Base-by-base conservation (phyloP, 805 yeast genomes). In the Teunomyces stri region DNA sequence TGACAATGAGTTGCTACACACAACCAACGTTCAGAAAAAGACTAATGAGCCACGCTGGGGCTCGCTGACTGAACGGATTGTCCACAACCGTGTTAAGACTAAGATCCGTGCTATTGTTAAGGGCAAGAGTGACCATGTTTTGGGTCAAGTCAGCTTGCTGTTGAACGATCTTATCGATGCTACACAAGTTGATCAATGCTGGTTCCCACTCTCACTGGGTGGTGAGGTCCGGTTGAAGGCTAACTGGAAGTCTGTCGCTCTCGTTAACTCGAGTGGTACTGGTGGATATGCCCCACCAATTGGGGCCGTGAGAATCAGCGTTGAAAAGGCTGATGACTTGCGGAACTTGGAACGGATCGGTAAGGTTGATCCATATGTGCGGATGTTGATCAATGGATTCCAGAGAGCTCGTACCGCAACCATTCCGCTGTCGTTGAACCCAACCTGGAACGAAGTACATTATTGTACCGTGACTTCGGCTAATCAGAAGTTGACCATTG, bases 231-330 rank as follows among this genome's bases (percentile, higher is more conserved):
- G 82, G 54, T 62, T 94, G 47, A 67, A 78, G 4, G 81, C 94
- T 25, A 68, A 72, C 45, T 94, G 97, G 97, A 89, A 85, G 66
- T 92, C 98, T 6, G 96, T 91, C 44, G 81, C 77, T 25, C 68
- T 92, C 59, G 66, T 75, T 18, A 81, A 83, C 44, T 86, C 85
- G 13, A 67, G 82, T 34, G 88, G 89, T 51, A 69, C 87, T 18
- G 81, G 84, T 55, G 94, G 92, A 44, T 92, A 90, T 69, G 81
- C 89, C n/a, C 89, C 89, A 48, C 99, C 99, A 43, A 85, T 92
- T 62, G 99, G 99, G 62, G 92, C 87, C 29, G 77, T 91, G 5
- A 82, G 97, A 60, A 74, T 94, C 25, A 74, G 78, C 49, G 66
- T 94, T 50, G 80, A 79, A 54, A 78, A 77, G 51, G 97, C 95